Evolutionary conservation across 1,139 yeast species (phyloP), one percentile per base, ranked within the genome.

Genomic region (Candida labiduridarum): DNA sequence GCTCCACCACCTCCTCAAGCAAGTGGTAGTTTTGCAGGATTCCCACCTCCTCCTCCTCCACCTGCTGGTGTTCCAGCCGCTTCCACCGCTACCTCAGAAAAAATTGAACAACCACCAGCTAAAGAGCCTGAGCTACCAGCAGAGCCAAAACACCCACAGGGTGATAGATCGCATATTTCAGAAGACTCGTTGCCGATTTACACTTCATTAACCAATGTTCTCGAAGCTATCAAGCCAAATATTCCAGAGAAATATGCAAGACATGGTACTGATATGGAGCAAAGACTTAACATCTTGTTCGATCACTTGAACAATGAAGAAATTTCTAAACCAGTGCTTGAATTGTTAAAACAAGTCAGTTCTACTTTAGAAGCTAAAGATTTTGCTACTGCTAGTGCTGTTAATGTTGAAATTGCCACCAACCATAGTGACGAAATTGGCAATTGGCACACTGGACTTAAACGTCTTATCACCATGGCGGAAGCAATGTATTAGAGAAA

Each of bases 401-500:
- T 82, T 47, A 82, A 82, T 56, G 68, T 78, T 45, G 83, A 84
- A 48, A 79, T 94, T 57, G 81, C 89, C 45, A 80, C 91, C 8
- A 79, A 81, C 39, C 80, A 82, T 59, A 80, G 86, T 46, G 84
- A 81, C 41, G 96, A 92, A 66, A 83, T 89, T 57, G 96, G 96
- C 11, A 84, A 87, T 60, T 94, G 99, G 99, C 84, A 89, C 73
- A 84, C 89, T 25, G 99, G 99, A 61, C 87, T 94, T 48, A 90
- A 88, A 70, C 83, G 97, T 60, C 79, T 94, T 59, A 84, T 94
- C 55, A 89, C 87, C 54, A 88, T 94, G 84, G 82, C 79, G 43
- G 83, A 79, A 58, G 85, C 82, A 15, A 66, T 74, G 63, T 66
- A 59, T 47, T 59, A 56, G 50, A 30, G 25, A 38, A 16, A 27